These are phyloP conservation scores for Fusarium decemcellulare DNA, from an alignment of 2,329 filamentous ascomycete species.

Conservation along the genomic window DNA sequence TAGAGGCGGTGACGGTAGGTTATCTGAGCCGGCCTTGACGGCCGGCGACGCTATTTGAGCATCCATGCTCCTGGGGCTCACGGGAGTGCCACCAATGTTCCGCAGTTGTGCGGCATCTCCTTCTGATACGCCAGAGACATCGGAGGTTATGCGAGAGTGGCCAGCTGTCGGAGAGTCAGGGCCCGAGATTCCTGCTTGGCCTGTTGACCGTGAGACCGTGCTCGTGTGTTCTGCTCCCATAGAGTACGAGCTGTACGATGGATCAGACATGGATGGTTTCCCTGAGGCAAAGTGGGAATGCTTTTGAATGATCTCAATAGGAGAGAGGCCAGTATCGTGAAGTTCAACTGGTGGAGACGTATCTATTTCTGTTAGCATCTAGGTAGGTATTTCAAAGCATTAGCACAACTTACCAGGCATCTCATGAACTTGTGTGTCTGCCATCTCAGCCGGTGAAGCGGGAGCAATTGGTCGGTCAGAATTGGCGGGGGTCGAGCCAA, in stretches of 20 bases:
- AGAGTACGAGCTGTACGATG: conserved; percentile 46
- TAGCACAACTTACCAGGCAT: conserved; percentile 58
- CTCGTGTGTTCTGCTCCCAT: conserved; percentile 42
- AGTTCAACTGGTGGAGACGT: conserved; percentile 62
- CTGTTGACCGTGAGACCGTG: conserved; percentile 48
- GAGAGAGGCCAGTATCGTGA: conserved; percentile 58
- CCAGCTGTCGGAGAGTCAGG: conserved; percentile 28
- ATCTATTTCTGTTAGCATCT: conserved; percentile 49
- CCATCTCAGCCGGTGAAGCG: conserved; percentile 55
- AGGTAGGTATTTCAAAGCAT: not conserved
- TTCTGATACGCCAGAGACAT: conserved; percentile 42
- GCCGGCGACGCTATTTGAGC: conserved; percentile 14
- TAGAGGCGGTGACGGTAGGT: conserved; percentile 29
- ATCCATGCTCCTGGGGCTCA: conserved; percentile 40
- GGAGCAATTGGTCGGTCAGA: conserved; percentile 29
- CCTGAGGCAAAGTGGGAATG: conserved; percentile 44
- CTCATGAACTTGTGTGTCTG: conserved; percentile 61
- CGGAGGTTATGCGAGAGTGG: conserved; percentile 37
- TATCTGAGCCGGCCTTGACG: conserved; percentile 18
- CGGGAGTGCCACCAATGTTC: conserved; percentile 22
- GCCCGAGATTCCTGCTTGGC: conserved; percentile 20
- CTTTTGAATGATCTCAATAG: conserved; percentile 57
- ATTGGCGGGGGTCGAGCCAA: conserved; percentile 26
- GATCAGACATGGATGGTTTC: conserved; percentile 37
- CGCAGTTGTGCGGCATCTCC: conserved; percentile 39